A percentile compares a stretch with the other conserved stretches of the same genome.
These are phyloP conservation scores for Amaranthus tricolor DNA, from an alignment of 179 eudicot genomes.

Conservation along the genomic window DNA sequence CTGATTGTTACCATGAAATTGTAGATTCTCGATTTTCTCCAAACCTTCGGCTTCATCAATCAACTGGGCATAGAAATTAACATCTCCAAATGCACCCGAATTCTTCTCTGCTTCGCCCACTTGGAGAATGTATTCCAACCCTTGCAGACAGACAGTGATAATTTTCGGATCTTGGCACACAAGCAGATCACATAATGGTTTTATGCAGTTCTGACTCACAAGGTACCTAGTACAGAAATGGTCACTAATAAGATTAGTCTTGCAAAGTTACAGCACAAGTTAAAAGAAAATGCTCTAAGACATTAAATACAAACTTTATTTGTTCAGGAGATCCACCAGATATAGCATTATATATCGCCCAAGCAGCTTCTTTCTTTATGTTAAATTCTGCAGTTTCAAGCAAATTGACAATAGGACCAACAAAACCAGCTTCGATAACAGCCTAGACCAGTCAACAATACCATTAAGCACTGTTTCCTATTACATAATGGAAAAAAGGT, in stretches of 20 bases:
- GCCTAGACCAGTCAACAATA: slow-evolving; percentile 34
- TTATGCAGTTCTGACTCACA: slow-evolving; percentile 71
- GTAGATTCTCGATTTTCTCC: slow-evolving; percentile 82
- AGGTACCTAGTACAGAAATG: slow-evolving; percentile 49
- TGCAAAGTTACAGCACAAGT: background rate
- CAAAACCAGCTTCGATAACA: slow-evolving; percentile 57
- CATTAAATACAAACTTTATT: slow-evolving; percentile 46
- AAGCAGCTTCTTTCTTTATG: slow-evolving; percentile 84
- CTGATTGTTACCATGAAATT: slow-evolving; percentile 75
- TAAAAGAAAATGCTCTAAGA: background rate
- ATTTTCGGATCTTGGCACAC: slow-evolving; percentile 87
- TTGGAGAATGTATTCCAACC: slow-evolving; percentile 77
- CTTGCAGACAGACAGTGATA: slow-evolving; percentile 71
- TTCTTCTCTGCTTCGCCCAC: slow-evolving; percentile 76
- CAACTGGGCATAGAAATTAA: slow-evolving; percentile 64
- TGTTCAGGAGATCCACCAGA: slow-evolving; percentile 66
- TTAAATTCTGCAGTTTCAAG: slow-evolving; percentile 83
- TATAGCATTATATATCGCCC: slow-evolving; percentile 80
- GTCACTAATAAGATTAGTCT: background rate
- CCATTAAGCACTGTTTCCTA: slow-evolving; percentile 7
- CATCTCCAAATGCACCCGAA: slow-evolving; percentile 49
- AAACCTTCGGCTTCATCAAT: slow-evolving; percentile 84
- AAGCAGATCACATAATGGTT: slow-evolving; percentile 83
- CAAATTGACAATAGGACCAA: slow-evolving; percentile 61
- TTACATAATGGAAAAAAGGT: background rate